Evolutionary conservation across 345 rosid genomes (phyloP).

Genomic region (Mangifera indica): DNA sequence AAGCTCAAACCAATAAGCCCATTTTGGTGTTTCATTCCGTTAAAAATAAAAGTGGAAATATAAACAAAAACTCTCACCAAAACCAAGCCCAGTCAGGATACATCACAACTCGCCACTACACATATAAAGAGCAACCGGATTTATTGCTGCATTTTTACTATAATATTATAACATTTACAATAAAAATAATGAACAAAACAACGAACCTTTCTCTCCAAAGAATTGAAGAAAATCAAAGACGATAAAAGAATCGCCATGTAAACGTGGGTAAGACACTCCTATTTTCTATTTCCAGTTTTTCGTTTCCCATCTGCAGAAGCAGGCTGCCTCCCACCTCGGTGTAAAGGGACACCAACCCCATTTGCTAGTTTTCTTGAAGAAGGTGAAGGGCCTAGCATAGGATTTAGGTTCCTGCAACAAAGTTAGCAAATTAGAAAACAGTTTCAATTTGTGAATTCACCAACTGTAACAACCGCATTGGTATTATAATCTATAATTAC

Average conservation of each 20-base stretch:
- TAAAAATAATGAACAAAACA: constrained; percentile 10
- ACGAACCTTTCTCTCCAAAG: constrained; percentile 21
- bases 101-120: constrained; percentile 20
- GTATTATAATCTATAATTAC: constrained; percentile 18
- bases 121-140: constrained; percentile 41
- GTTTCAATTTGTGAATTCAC: background rate
- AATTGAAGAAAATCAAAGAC: constrained; percentile 18
- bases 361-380: constrained; percentile 58
- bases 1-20: background rate
- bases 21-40: constrained; percentile 4
- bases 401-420: constrained; percentile 50
- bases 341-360: constrained; percentile 40
- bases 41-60: constrained; percentile 13
- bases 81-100: constrained; percentile 29
- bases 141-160: constrained; percentile 45
- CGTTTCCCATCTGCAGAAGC: constrained; percentile 59
- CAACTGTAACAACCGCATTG: background rate
- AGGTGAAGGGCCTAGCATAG: constrained; percentile 59
- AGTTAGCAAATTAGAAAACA: background rate
- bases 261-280: constrained; percentile 35
- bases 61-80: constrained; percentile 24
- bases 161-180: constrained; percentile 33
- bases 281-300: constrained; percentile 56
- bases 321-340: constrained; percentile 53
- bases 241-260: constrained; percentile 28